Evolutionary conservation across 2,329 filamentous ascomycete species (phyloP), one percentile per base, ranked within the genome.

Genomic region (Alternaria postmessia): DNA sequence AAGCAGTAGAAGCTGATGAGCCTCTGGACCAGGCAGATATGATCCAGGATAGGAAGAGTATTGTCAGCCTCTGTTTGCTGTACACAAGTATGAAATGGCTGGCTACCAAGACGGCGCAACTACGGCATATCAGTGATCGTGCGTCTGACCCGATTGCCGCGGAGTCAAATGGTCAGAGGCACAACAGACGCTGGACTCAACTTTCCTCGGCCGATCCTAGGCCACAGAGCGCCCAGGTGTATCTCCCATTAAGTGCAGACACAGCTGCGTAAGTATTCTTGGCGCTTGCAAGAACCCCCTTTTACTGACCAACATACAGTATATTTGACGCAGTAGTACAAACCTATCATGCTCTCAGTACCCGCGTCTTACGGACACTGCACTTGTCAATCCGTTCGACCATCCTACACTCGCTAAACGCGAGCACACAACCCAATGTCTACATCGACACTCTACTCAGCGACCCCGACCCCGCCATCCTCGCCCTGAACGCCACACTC

Each of bases 71-170:
- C 5, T 97, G 94, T 69, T 86, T 97, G 39, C 83, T 99, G 36
- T 96, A 97, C 78, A 97, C 94, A 51, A 97, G 94, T 81, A 96
- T 98, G 93, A 95, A 96, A 83, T 99, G 95, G 95, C 87, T 99
- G 36, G 89, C 91, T 20, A 90, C 90, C 68, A 95, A 94, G 80
- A 88, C 96, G 42, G 82, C 85, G n/a, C 85, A 91, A 58, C 84
- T 99, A 54, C 88, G 95, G 42, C 89, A 94, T 73, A 93, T 97
- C 71, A 94, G 92, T 20, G 84, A 86, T 53, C 88, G 90, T 62
- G 88, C 91, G 46, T 86, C 87, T 38, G 88, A 93, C 77, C 88
- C 88, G 32, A 86, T 65, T 80, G 84, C 42, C 9, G 84, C 77
- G 52, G 76, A 79, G 28, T 68, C 75, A 26, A 80, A 73, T 56